Evolutionary conservation across 163 green algal species (phyloP).

Genomic region (Prototheca cutis): DNA sequence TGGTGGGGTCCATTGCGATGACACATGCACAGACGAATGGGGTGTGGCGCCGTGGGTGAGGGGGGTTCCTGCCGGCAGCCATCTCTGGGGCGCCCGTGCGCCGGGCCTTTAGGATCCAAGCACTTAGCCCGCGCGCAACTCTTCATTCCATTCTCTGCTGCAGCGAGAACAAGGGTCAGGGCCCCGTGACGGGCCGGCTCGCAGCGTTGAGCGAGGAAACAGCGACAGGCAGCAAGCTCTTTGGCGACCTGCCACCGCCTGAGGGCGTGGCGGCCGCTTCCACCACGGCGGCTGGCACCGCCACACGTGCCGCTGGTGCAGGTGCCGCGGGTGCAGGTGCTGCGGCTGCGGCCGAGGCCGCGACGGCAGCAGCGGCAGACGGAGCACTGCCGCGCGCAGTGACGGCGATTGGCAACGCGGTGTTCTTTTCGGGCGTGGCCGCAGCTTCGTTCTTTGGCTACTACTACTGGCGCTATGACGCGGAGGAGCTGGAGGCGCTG

Average conservation of each 20-base stretch:
- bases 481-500: conserved; percentile 36
- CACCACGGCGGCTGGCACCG: too few relatives aligned
- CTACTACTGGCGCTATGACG: conserved; percentile 50
- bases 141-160: too few relatives aligned
- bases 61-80: too few relatives aligned
- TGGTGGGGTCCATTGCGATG: too few relatives aligned
- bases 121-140: too few relatives aligned
- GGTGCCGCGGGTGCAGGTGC: conserved; percentile 2
- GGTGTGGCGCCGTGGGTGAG: too few relatives aligned
- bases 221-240: conserved; percentile 26
- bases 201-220: conserved; percentile 13
- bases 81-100: too few relatives aligned
- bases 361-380: background rate
- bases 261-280: conserved; percentile 1
- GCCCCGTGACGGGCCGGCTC: conserved; percentile 8
- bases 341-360: conserved; percentile 7
- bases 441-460: conserved; percentile 49
- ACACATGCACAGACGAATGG: too few relatives aligned
- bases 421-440: conserved; percentile 34
- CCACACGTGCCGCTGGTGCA: too few relatives aligned
- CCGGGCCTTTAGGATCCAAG: too few relatives aligned
- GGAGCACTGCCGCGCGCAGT: background rate
- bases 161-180: conserved; percentile 1
- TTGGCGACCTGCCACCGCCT: conserved; percentile 31
- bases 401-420: conserved; percentile 26